Percentiles rank a stretch among this genome's conserved stretches.
phyloP scores from a whole-genome alignment of 768 basidiomycete genomes.

The Macrolepiota dolichaula region DNA sequence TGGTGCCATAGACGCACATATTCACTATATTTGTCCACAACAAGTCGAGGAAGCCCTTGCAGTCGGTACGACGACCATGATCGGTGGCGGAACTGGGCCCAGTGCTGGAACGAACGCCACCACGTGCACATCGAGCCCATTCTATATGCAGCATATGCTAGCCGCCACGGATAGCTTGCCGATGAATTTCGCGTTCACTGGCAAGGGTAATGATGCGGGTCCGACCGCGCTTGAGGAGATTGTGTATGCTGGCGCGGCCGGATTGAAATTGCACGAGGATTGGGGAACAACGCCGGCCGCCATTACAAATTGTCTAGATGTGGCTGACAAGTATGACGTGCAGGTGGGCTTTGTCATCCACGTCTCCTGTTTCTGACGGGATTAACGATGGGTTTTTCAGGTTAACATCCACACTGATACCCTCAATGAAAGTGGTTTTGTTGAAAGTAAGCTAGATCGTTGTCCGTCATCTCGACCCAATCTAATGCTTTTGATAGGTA shows the following conservation, averaged over 20 bases:
- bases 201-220: conserved; percentile 93
- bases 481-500: conserved; percentile 44
- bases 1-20: conserved; percentile 87
- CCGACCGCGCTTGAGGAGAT: conserved; percentile 73
- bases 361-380: not conserved
- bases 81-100: conserved; percentile 96
- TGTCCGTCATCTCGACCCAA: not conserved
- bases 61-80: conserved; percentile 86
- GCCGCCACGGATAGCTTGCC: conserved; percentile 86
- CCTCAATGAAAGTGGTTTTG: conserved; percentile 95
- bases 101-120: conserved; percentile 88
- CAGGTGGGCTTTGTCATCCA: conserved; percentile 52
- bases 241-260: conserved; percentile 78
- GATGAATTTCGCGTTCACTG: conserved; percentile 93
- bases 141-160: conserved; percentile 89
- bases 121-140: conserved; percentile 89
- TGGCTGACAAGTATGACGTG: conserved; percentile 90
- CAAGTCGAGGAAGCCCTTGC: conserved; percentile 84
- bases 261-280: conserved; percentile 95
- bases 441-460: conserved; percentile 65
- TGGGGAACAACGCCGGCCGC: conserved; percentile 91
- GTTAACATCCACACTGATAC: conserved; percentile 98
- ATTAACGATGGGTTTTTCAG: conserved; percentile 24
- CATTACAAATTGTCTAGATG: conserved; percentile 72
- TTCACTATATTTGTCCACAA: conserved; percentile 96